Base-by-base conservation (phyloP, 2,329 filamentous ascomycete species). In the Fonsecaea multimorphosa region DNA sequence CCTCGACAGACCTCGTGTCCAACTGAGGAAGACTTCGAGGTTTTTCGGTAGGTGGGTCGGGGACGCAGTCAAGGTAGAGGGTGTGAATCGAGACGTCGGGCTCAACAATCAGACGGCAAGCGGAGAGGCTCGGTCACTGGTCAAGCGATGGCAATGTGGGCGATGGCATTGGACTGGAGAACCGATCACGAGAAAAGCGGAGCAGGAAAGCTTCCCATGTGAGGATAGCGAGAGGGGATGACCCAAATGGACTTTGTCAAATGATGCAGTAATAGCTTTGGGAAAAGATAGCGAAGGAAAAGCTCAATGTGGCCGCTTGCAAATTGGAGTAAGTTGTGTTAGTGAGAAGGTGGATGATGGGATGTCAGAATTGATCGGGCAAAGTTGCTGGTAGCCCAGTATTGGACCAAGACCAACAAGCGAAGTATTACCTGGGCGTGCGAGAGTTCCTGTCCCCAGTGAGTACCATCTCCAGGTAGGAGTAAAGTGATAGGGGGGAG, bases 91-190 rank as follows among this genome's bases (percentile, higher is more conserved):
- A 54, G 34, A 31, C n/a, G 32, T 55, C 59, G 55, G 62, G 49
- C 36, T 62, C 58, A 63, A 55, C 52, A 46, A 59, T 40, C 58
- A 60, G 58, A 60, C 29, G 46, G n/a, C 31, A 24, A 52, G 46
- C 16, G 31, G 46, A 60, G 31, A 52, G 60, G 63, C 55, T 59
- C 56, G 59, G 58, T 68, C 66, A 68, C 55, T 63, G 62, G 66
- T 60, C 34, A 56, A 56, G 14, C 44, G 44, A 63, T 60, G 64
- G 49, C 59, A 55, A 59, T 34, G 31, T 55, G 49, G 44, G 32
- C 58, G 46, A 53, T 38, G 51, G 51, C 44, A 60, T 60, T 32
- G 58, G 36, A 44, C 24, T 27, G 58, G 58, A 60, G 44, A 53
- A 49, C 46, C 46, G 54, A 51, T 64, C 58, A 58, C 58, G 62